Evolutionary conservation across 495 filamentous ascomycete species (phyloP).

Genomic region (Cercophora sp.): DNA sequence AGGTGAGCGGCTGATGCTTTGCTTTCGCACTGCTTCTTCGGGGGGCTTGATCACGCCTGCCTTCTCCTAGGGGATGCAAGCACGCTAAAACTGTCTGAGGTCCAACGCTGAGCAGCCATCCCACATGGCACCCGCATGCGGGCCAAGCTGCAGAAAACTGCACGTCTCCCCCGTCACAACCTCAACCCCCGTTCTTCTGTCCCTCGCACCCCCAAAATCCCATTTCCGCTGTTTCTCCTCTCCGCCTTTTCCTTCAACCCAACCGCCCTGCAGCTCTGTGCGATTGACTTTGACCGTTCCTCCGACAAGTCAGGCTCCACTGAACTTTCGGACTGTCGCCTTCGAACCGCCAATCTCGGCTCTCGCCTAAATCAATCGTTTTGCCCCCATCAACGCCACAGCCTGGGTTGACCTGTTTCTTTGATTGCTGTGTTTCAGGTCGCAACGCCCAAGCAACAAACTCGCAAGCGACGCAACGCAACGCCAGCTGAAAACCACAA

Average conservation of each 20-base stretch:
- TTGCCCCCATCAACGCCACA: no score
- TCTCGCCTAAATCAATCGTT: no score
- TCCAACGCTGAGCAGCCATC: background rate
- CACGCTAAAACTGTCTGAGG: background rate
- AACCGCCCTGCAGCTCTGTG: constrained; percentile 1
- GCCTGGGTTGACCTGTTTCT: no score
- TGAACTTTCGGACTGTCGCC: no score
- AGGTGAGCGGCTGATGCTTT: no score
- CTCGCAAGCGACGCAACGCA: background rate
- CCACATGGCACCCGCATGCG: constrained; percentile 7
- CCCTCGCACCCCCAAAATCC: constrained; percentile 6
- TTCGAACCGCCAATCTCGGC: no score
- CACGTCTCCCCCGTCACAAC: background rate
- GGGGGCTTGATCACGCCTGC: background rate
- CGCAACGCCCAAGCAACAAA: constrained; percentile 4
- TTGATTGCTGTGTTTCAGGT: constrained; percentile 13
- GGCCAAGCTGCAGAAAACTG: constrained; percentile 1
- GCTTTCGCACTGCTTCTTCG: no score
- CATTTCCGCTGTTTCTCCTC: constrained; percentile 6
- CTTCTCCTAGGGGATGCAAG: background rate
- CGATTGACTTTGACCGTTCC: constrained; percentile 8
- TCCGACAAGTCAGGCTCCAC: no score
- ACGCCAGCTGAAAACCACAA: background rate
- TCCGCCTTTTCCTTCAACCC: background rate
- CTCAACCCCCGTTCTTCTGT: constrained; percentile 4